Evolutionary conservation across 768 basidiomycete genomes (phyloP).

Genomic region (Leccinum pellstonianum): DNA sequence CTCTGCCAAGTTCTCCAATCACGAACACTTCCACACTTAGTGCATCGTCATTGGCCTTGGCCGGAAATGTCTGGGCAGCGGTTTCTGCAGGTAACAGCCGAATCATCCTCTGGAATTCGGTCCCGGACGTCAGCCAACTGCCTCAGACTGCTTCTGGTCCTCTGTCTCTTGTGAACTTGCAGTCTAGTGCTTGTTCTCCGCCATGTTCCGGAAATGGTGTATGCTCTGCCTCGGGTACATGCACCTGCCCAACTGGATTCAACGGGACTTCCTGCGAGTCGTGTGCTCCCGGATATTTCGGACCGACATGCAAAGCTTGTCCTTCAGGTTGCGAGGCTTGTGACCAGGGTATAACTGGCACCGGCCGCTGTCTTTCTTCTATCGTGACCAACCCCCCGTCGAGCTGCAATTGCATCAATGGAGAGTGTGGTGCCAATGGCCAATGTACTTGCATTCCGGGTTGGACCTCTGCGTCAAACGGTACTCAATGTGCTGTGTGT

Average conservation of each 20-base stretch:
- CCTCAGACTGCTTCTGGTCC: conserved; percentile 48
- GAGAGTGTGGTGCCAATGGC: conserved; percentile 64
- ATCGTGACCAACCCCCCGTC: conserved; percentile 51
- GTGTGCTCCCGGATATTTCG: conserved; percentile 75
- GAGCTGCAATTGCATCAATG: conserved; percentile 82
- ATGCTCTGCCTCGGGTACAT: conserved; percentile 69
- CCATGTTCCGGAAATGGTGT: conserved; percentile 71
- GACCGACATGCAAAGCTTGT: conserved; percentile 67
- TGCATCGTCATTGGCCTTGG: conserved; percentile 64
- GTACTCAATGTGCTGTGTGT: conserved; percentile 77
- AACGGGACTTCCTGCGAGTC: conserved; percentile 77
- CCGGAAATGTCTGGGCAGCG: conserved; percentile 67
- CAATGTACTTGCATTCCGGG: conserved; percentile 77
- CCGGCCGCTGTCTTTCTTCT: conserved; percentile 65
- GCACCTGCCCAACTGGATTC: conserved; percentile 72
- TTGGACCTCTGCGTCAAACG: conserved; percentile 68
- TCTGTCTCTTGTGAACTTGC: conserved; percentile 65
- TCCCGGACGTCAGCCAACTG: conserved; percentile 73
- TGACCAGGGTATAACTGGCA: conserved; percentile 77
- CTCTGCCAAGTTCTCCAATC: conserved; percentile 51
- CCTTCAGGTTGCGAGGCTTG: conserved; percentile 67
- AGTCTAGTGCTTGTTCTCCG: conserved; percentile 73
- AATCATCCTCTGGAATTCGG: conserved; percentile 73
- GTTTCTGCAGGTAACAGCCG: conserved; percentile 57
- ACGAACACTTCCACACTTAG: conserved; percentile 48